Conservation (phyloP, 176 grass and related monocot genomes). For the Tillandsia leiboldiana region DNA sequence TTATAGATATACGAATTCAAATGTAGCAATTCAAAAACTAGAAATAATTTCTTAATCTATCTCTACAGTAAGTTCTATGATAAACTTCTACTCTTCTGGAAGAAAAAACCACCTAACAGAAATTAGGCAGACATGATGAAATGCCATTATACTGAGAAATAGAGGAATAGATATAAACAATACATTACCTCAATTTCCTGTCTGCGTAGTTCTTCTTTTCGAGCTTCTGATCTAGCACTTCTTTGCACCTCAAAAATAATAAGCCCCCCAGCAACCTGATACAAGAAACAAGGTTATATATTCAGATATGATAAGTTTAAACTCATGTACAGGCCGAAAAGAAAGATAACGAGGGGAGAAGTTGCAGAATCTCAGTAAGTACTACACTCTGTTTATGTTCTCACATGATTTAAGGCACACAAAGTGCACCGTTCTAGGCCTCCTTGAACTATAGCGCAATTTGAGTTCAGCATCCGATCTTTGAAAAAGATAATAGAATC, state of each 20-base stretch:
- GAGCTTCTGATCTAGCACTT: constrained; percentile 87
- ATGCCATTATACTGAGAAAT: background rate
- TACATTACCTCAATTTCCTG: constrained; percentile 61
- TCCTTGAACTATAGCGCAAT: no score
- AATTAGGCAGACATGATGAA: background rate
- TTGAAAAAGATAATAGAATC: no score
- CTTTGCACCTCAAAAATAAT: constrained; percentile 93
- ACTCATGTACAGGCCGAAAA: constrained; percentile 2
- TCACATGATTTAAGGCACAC: background rate
- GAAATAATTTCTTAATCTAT: no score
- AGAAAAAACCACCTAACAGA: background rate
- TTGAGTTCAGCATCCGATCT: no score
- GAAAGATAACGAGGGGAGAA: constrained; percentile 10
- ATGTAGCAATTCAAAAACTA: no score
- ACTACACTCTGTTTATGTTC: background rate
- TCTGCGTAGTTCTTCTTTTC: constrained; percentile 63
- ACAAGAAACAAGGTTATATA: constrained; percentile 11
- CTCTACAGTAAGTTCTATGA: no score
- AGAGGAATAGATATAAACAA: background rate
- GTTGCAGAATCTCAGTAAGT: background rate
- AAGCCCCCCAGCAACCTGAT: constrained; percentile 62
- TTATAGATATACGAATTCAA: no score
- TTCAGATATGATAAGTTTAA: constrained; percentile 17
- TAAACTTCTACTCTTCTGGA: background rate
- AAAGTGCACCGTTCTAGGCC: background rate